Evolutionary conservation across 2,329 filamentous ascomycete genomes (phyloP).

Genomic region (Ceratocystis papillata): DNA sequence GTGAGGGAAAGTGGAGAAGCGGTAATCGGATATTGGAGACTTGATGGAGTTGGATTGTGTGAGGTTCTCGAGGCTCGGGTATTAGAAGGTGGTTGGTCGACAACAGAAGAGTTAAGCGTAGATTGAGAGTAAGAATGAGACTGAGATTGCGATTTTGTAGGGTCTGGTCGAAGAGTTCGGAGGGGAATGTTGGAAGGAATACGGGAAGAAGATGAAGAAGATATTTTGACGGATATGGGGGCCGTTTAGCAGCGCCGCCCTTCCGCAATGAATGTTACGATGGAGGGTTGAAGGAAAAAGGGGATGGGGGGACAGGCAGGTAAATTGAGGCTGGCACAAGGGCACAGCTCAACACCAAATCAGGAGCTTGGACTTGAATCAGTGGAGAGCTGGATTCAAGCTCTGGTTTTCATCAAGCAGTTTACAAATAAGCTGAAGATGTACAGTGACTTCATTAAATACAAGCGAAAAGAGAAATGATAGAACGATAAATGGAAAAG

Average conservation of each 20-base stretch:
- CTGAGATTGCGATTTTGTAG: neutral
- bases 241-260: slow-evolving; percentile 69
- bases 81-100: slow-evolving; percentile 21
- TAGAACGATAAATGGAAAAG: neutral
- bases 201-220: slow-evolving; percentile 56
- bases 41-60: slow-evolving; percentile 27
- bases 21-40: slow-evolving; percentile 3
- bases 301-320: slow-evolving; percentile 14
- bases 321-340: slow-evolving; percentile 1
- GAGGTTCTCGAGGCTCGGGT: slow-evolving; percentile 34
- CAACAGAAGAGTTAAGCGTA: slow-evolving; percentile 1
- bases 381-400: neutral
- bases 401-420: slow-evolving; percentile 2
- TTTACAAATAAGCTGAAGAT: neutral
- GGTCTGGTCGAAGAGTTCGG: slow-evolving; percentile 49
- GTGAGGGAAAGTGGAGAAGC: slow-evolving; percentile 11
- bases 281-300: slow-evolving; percentile 28
- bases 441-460: neutral
- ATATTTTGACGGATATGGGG: slow-evolving; percentile 73
- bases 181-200: slow-evolving; percentile 79
- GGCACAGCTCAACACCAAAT: neutral
- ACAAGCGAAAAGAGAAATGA: neutral
- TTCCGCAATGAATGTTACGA: slow-evolving; percentile 37
- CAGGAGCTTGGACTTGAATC: slow-evolving; percentile 8
- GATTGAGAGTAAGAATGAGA: neutral